Percentiles rank a stretch among this genome's conserved stretches.
Conservation (phyloP, 371 early-diverging fungal genomes). For the Paramicrosporidium saccamoebae region DNA sequence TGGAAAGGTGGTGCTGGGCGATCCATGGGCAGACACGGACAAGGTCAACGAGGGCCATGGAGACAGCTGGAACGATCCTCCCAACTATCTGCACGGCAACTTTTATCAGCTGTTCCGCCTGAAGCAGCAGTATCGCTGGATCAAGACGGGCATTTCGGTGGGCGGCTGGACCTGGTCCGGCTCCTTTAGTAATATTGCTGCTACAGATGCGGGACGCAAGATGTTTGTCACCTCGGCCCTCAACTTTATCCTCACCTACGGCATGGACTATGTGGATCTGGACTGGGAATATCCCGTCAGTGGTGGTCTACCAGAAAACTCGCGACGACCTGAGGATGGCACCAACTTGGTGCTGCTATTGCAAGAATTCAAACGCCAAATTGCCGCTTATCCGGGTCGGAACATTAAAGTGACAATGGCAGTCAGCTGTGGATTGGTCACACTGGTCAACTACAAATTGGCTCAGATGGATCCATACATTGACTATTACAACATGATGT, state of each 20-base stretch:
- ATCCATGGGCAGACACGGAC: slow-evolving; percentile 39
- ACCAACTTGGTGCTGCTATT: slow-evolving; percentile 30
- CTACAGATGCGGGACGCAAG: slow-evolving; percentile 4
- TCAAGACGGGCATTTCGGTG: slow-evolving; percentile 32
- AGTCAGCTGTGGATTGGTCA: slow-evolving; percentile 21
- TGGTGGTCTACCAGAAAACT: slow-evolving; percentile 17
- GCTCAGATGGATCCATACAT: slow-evolving; percentile 18
- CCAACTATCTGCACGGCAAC: slow-evolving; percentile 28
- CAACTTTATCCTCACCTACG: slow-evolving; percentile 5
- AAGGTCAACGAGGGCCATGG: slow-evolving; percentile 13
- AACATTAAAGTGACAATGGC: slow-evolving; percentile 18
- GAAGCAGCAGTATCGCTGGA: slow-evolving; percentile 20
- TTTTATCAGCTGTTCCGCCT: slow-evolving; percentile 36
- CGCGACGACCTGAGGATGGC: slow-evolving; percentile 19
- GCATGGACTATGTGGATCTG: slow-evolving; percentile 13
- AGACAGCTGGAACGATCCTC: slow-evolving; percentile 10
- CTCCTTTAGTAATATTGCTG: slow-evolving; percentile 32
- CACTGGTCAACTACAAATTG: slow-evolving; percentile 17
- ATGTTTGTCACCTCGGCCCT: slow-evolving; percentile 6
- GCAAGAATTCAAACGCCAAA: slow-evolving; percentile 16
- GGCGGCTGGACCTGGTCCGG: slow-evolving; percentile 69
- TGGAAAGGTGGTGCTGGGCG: slow-evolving; percentile 21
- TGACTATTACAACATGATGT: slow-evolving; percentile 37
- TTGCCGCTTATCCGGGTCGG: slow-evolving; percentile 11
- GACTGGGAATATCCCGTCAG: slow-evolving; percentile 68